Percentiles rank a stretch among this genome's conserved stretches.
phyloP scores from a whole-genome alignment of 257 asterid genomes.

The Apocynum venetum region DNA sequence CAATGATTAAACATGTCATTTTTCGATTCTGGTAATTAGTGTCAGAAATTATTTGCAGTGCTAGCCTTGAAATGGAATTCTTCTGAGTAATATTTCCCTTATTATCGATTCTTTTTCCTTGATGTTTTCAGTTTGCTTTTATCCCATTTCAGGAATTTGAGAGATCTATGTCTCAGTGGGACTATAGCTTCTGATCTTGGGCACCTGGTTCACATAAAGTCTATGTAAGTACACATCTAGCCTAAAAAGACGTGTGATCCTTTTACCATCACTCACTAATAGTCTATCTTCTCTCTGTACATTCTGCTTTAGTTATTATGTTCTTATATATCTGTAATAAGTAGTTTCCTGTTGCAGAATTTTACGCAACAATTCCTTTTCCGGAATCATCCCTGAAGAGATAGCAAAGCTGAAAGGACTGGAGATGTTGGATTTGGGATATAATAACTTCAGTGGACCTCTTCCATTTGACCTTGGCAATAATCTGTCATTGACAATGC shows the following conservation, averaged over 20 bases:
- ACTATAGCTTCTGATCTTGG: constrained; percentile 65
- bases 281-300: not conserved
- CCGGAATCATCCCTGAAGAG: constrained; percentile 65
- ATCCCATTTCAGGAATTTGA: constrained; percentile 54
- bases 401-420: constrained; percentile 50
- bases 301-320: not conserved
- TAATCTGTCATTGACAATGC: constrained; percentile 43
- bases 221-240: constrained; percentile 46
- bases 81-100: not conserved
- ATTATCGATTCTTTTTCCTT: not conserved
- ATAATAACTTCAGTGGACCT: constrained; percentile 72
- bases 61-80: not conserved
- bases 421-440: constrained; percentile 76
- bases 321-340: constrained; percentile 2
- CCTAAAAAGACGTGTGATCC: not conserved
- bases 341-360: constrained; percentile 39
- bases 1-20: not conserved
- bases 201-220: constrained; percentile 48
- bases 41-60: too few species aligned
- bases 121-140: not conserved
- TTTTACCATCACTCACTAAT: not conserved
- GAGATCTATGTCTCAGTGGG: constrained; percentile 63
- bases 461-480: constrained; percentile 53
- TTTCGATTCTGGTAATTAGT: not conserved
- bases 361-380: constrained; percentile 78